Percentiles rank a stretch among this genome's conserved stretches.
phyloP scores from a whole-genome alignment of 2,329 filamentous ascomycete species.

The Colletotrichum eleusines region DNA sequence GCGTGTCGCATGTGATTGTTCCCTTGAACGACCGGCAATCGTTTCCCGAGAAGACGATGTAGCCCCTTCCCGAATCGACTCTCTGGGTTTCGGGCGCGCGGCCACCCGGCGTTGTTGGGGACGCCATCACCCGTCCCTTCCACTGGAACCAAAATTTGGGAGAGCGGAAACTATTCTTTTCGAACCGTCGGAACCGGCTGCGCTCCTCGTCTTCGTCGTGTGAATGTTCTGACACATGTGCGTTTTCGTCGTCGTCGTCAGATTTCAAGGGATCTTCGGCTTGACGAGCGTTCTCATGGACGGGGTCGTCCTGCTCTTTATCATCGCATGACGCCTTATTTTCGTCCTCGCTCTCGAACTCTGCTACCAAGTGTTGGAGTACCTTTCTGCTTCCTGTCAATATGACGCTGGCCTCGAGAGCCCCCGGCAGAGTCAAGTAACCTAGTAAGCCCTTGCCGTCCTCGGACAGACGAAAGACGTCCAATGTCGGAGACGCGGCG shows the following conservation, averaged over 20 bases:
- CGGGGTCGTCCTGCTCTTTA: not conserved
- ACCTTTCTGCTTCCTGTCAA: conserved; percentile 29
- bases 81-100: fast-evolving
- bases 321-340: not conserved
- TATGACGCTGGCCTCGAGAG: conserved; percentile 16
- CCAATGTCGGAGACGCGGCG: not conserved
- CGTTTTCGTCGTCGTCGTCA: not conserved
- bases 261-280: not conserved
- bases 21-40: conserved; percentile 33
- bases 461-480: conserved; percentile 30
- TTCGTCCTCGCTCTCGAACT: not conserved
- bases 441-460: conserved; percentile 23
- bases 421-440: conserved; percentile 1
- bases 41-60: conserved; percentile 32
- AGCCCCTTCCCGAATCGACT: conserved; percentile 13
- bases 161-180: conserved; percentile 37
- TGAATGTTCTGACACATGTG: not conserved
- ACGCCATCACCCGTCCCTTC: not conserved
- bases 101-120: not conserved
- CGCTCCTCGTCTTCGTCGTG: not conserved
- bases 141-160: conserved; percentile 39
- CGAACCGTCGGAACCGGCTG: conserved; percentile 17
- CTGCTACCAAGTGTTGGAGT: not conserved
- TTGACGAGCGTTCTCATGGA: not conserved
- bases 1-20: conserved; percentile 15